Conservation (phyloP, 1,139 yeast species). For the Geotrichum macrosporum region DNA sequence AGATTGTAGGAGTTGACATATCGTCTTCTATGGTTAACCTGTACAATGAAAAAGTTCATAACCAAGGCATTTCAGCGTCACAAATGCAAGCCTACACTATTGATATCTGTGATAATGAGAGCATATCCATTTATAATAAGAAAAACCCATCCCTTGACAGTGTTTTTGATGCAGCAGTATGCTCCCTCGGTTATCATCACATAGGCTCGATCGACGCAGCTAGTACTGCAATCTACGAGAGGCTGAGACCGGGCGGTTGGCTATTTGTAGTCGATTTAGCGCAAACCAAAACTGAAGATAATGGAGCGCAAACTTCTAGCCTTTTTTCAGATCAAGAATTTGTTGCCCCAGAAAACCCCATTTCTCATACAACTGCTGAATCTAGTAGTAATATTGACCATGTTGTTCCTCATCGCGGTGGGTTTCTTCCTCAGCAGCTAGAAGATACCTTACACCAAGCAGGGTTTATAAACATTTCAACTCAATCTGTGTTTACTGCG, state of each 20-base stretch:
- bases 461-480: constrained; percentile 25
- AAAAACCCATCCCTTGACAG: constrained; percentile 14
- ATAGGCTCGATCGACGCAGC: constrained; percentile 28
- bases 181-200: constrained; percentile 35
- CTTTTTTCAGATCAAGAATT: too few relatives aligned
- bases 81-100: constrained; percentile 27
- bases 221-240: constrained; percentile 23
- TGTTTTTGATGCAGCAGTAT: constrained; percentile 32
- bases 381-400: too few relatives aligned
- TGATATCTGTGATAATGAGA: constrained; percentile 24
- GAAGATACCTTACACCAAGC: constrained; percentile 23
- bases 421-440: constrained; percentile 22
- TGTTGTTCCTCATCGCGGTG: constrained; percentile 27
- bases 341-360: too few relatives aligned
- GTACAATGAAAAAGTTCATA: constrained; percentile 27
- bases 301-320: constrained; percentile 3
- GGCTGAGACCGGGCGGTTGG: constrained; percentile 30
- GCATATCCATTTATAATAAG: constrained; percentile 25
- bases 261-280: constrained; percentile 29
- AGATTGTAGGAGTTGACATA: constrained; percentile 34
- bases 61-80: constrained; percentile 28
- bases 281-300: constrained; percentile 10
- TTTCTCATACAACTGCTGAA: too few relatives aligned
- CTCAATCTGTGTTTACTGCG: constrained; percentile 23
- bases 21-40: constrained; percentile 31